Percentiles rank a stretch among this genome's conserved stretches.
These are phyloP conservation scores for Macrophomina tecta DNA, from an alignment of 2,329 filamentous ascomycete genomes.

Conservation along the genomic window DNA sequence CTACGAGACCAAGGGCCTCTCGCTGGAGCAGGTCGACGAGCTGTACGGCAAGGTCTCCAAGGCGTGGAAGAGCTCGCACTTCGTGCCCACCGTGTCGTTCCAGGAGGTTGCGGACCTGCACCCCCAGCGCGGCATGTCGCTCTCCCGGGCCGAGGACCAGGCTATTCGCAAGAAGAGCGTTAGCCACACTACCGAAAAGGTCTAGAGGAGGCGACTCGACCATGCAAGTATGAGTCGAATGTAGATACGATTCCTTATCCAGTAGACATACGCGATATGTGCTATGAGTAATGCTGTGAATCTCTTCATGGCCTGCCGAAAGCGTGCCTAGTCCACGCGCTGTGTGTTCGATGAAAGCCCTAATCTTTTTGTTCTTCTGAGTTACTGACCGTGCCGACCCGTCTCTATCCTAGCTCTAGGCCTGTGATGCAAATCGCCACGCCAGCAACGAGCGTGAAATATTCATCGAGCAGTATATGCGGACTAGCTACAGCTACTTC, in stretches of 20 bases:
- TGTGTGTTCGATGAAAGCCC: too few relatives aligned
- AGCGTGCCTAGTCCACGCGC: too few relatives aligned
- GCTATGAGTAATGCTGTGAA: not conserved
- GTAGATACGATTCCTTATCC: not conserved
- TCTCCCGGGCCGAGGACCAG: slow-evolving; percentile 41
- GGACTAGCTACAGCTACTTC: too few relatives aligned
- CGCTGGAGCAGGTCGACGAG: slow-evolving; percentile 78
- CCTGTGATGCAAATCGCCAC: too few relatives aligned
- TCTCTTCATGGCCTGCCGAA: not conserved
- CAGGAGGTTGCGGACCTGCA: slow-evolving; percentile 42
- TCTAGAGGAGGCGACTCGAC: not conserved
- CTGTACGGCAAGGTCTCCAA: slow-evolving; percentile 74
- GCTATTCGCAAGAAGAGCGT: slow-evolving; percentile 43
- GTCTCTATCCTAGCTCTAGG: too few relatives aligned
- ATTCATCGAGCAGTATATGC: too few relatives aligned
- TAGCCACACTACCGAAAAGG: slow-evolving; percentile 31
- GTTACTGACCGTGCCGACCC: too few relatives aligned
- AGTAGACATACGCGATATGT: not conserved
- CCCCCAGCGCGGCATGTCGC: slow-evolving; percentile 38
- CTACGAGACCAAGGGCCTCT: slow-evolving; percentile 78
- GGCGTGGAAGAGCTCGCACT: slow-evolving; percentile 73
- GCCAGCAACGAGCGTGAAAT: too few relatives aligned
- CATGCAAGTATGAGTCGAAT: not conserved
- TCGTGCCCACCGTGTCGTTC: slow-evolving; percentile 61
- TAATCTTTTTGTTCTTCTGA: too few relatives aligned